phyloP scores from a whole-genome alignment of 2,329 filamentous ascomycete genomes.

The Trichoderma atrobrunneum region DNA sequence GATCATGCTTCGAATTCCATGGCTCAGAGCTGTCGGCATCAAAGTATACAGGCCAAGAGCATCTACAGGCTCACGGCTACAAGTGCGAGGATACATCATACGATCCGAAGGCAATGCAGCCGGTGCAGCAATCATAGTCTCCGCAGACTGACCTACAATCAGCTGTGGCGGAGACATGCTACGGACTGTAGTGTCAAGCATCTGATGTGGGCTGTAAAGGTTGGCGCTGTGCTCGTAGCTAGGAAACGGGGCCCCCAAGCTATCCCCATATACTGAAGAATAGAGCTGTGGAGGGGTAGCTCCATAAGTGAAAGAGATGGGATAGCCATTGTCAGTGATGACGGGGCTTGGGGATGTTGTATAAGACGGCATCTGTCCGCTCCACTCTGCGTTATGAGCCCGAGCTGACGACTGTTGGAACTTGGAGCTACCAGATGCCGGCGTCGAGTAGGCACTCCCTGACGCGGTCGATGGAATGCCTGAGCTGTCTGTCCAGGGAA shows the following conservation, averaged over 20 bases:
- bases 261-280: conserved; percentile 33
- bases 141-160: conserved; percentile 46
- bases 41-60: conserved; percentile 36
- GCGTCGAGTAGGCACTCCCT: conserved; percentile 48
- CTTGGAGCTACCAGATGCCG: conserved; percentile 38
- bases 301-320: conserved; percentile 32
- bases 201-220: conserved; percentile 37
- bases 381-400: conserved; percentile 35
- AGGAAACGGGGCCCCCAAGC: conserved; percentile 32
- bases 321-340: conserved; percentile 25
- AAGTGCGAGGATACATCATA: conserved; percentile 35
- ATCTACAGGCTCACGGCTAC: conserved; percentile 42
- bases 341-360: conserved; percentile 24
- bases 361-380: conserved; percentile 30
- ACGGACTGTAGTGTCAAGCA: conserved; percentile 45
- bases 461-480: conserved; percentile 46
- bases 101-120: conserved; percentile 37
- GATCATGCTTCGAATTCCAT: conserved; percentile 42
- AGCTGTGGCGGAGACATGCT: conserved; percentile 49
- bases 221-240: conserved; percentile 37
- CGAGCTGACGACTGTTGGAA: conserved; percentile 28
- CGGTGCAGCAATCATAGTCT: conserved; percentile 48
- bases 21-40: conserved; percentile 36
- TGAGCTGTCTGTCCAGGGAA: conserved; percentile 38
- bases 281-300: conserved; percentile 34